A percentile compares a stretch with the other conserved stretches of the same genome.
Evolutionary conservation across 1,284 basidiomycete genomes (phyloP).

Genomic region (Agroathelia rolfsii): DNA sequence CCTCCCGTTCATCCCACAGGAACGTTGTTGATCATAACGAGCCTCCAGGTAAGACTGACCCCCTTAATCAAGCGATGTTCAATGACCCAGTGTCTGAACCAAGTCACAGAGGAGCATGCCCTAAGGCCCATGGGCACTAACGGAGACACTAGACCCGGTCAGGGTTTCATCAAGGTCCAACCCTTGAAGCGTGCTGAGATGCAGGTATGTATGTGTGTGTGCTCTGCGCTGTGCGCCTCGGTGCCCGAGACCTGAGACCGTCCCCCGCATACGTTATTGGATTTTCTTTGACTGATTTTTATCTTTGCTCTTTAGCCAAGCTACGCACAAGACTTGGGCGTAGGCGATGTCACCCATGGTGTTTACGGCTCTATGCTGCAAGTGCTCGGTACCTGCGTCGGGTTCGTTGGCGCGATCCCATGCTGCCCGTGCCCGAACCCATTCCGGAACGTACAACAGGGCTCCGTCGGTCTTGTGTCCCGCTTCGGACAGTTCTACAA

Average conservation of each 20-base stretch:
- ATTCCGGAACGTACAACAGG: slow-evolving; percentile 75
- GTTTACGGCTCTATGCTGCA: slow-evolving; percentile 80
- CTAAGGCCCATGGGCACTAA: slow-evolving; percentile 9
- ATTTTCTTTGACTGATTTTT: slow-evolving; percentile 12
- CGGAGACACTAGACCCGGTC: slow-evolving; percentile 4
- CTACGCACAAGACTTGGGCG: slow-evolving; percentile 83
- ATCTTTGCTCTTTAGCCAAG: slow-evolving; percentile 45
- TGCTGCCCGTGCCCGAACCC: slow-evolving; percentile 79
- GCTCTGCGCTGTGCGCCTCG: slow-evolving; percentile 8
- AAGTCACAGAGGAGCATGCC: slow-evolving; percentile 22
- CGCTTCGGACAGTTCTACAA: slow-evolving; percentile 94
- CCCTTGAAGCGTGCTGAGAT: slow-evolving; percentile 77
- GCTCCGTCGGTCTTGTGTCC: slow-evolving; percentile 83
- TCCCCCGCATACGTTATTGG: slow-evolving; percentile 6
- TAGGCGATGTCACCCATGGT: slow-evolving; percentile 61
- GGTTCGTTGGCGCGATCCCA: slow-evolving; percentile 71
- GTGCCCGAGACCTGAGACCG: slow-evolving; percentile 15
- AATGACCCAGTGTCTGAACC: slow-evolving; percentile 46
- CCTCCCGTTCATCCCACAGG: slow-evolving; percentile 30
- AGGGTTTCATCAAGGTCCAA: slow-evolving; percentile 60
- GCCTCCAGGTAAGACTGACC: slow-evolving; percentile 42
- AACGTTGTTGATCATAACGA: slow-evolving; percentile 74
- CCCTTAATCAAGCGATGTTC: slow-evolving; percentile 10
- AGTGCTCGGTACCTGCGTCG: slow-evolving; percentile 45
- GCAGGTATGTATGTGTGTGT: slow-evolving; percentile 44